Percentiles rank a stretch among this genome's conserved stretches.
phyloP scores from a whole-genome alignment of 306 rosid genomes.

The Trifolium fragiferum region DNA sequence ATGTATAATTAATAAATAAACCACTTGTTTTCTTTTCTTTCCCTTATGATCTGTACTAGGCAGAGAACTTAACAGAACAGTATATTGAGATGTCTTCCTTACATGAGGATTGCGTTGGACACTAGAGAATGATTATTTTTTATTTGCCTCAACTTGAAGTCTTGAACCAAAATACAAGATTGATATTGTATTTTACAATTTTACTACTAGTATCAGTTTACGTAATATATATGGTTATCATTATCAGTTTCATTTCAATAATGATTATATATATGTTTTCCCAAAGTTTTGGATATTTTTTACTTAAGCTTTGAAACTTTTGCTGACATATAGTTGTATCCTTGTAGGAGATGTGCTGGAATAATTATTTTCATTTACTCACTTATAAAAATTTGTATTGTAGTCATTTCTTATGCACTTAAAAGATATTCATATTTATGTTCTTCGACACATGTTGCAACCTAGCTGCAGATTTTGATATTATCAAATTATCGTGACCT shows the following conservation, averaged over 20 bases:
- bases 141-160: not conserved
- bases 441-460: conserved; percentile 10
- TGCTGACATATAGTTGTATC: conserved; percentile 11
- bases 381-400: not conserved
- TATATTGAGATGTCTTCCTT: conserved; percentile 22
- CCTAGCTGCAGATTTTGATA: conserved; percentile 18
- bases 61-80: not conserved
- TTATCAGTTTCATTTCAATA: not conserved
- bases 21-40: conserved; percentile 18
- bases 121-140: not conserved
- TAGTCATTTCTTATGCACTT: conserved; percentile 7
- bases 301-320: not conserved
- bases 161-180: conserved; percentile 22
- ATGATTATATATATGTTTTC: conserved; percentile 5
- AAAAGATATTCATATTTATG: not conserved
- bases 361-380: conserved; percentile 22
- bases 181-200: conserved; percentile 23
- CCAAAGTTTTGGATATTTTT: not conserved
- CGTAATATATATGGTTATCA: not conserved
- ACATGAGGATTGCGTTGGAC: not conserved
- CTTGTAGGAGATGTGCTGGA: conserved; percentile 9
- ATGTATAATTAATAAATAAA: conserved; percentile 12
- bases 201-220: conserved; percentile 21
- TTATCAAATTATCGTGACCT: conserved; percentile 14
- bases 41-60: conserved; percentile 14